These are phyloP conservation scores for Phycomyces blakesleeanus DNA, from an alignment of 192 early-diverging fungal genomes.

Conservation along the genomic window DNA sequence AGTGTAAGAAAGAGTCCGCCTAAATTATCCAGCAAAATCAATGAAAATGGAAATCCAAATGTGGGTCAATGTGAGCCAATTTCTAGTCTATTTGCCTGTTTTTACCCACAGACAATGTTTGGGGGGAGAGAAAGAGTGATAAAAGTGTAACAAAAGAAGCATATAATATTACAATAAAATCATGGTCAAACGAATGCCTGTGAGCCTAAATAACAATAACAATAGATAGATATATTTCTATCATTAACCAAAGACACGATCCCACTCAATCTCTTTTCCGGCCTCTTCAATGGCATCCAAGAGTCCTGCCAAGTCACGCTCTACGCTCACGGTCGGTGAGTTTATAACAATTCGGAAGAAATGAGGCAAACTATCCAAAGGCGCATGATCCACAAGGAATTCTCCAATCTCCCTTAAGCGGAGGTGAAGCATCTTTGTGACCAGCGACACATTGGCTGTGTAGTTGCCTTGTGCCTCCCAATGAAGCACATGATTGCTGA, in stretches of 20 bases:
- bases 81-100: neutral
- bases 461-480: slow-evolving; percentile 30
- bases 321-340: slow-evolving; percentile 54
- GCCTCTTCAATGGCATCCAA: slow-evolving; percentile 55
- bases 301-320: slow-evolving; percentile 43
- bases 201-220: neutral
- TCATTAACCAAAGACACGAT: neutral
- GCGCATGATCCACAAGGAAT: slow-evolving; percentile 74
- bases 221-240: neutral
- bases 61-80: neutral
- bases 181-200: neutral
- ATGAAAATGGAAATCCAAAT: neutral
- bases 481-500: neutral
- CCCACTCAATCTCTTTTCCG: slow-evolving; percentile 30
- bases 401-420: slow-evolving; percentile 43
- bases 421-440: slow-evolving; percentile 43
- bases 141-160: neutral
- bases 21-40: neutral
- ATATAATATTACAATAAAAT: neutral
- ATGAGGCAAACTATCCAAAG: slow-evolving; percentile 39
- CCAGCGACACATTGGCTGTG: slow-evolving; percentile 35
- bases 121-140: neutral
- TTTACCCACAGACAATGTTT: neutral
- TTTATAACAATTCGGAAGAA: slow-evolving; percentile 77
- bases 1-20: neutral